Conservation (phyloP, 768 basidiomycete species). For the Russula sp. region DNA sequence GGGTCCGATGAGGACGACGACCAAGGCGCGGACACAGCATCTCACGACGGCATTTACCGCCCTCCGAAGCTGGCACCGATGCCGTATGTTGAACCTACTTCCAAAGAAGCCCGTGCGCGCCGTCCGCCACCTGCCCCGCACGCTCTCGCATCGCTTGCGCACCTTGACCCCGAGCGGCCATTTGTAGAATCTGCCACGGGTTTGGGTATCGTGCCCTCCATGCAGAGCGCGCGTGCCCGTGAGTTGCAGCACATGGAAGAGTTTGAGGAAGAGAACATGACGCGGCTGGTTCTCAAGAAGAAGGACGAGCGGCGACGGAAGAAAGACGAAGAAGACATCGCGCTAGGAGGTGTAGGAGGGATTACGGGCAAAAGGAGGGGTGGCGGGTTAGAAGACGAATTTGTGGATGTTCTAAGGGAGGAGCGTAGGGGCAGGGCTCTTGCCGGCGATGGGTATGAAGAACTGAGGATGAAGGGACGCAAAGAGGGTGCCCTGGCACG, state of each 20-base stretch:
- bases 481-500: conserved; percentile 56
- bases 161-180: conserved; percentile 54
- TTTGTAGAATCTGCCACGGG: conserved; percentile 69
- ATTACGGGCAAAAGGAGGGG: conserved; percentile 47
- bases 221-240: conserved; percentile 63
- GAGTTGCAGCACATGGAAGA: conserved; percentile 76
- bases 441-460: conserved; percentile 74
- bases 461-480: conserved; percentile 61
- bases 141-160: conserved; percentile 49
- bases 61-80: conserved; percentile 87
- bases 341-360: conserved; percentile 63
- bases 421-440: conserved; percentile 39
- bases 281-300: conserved; percentile 86
- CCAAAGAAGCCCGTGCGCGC: conserved; percentile 42
- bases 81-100: conserved; percentile 65
- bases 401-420: conserved; percentile 67
- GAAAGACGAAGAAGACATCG: conserved; percentile 82
- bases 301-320: conserved; percentile 64
- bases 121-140: conserved; percentile 55
- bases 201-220: conserved; percentile 53
- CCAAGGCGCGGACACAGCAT: conserved; percentile 25
- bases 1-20: conserved; percentile 34
- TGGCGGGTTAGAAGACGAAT: conserved; percentile 78
- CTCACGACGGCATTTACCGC: conserved; percentile 57
- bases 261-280: conserved; percentile 95